These are phyloP conservation scores for Chimonanthus praecox DNA, from an alignment of 164 flowering plant genomes.

Conservation along the genomic window DNA sequence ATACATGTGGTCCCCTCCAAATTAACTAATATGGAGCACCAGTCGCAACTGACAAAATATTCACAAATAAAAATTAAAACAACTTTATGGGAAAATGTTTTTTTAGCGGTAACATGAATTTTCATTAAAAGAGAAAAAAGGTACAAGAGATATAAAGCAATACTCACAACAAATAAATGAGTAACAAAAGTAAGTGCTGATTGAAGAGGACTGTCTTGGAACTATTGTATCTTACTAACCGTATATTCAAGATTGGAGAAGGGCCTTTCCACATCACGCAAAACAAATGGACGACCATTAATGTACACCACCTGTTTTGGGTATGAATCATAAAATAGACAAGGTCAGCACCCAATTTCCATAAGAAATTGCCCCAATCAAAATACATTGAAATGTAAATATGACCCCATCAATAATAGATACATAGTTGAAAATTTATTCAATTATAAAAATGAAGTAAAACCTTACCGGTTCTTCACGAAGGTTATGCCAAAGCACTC, in stretches of 20 bases:
- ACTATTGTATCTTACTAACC: slow-evolving; percentile 32
- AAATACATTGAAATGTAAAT: too few relatives aligned
- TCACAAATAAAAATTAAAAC: too few relatives aligned
- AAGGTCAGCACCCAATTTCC: background rate
- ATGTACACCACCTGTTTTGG: slow-evolving; percentile 75
- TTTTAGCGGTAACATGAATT: too few relatives aligned
- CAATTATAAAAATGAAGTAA: background rate
- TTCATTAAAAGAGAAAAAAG: background rate
- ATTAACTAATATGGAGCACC: too few relatives aligned
- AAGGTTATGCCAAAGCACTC: slow-evolving; percentile 82
- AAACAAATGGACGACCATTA: slow-evolving; percentile 94
- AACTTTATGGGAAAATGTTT: too few relatives aligned
- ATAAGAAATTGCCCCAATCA: background rate
- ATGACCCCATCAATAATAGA: background rate
- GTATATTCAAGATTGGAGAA: slow-evolving; percentile 95
- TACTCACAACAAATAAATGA: background rate
- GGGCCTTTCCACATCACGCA: slow-evolving; percentile 94
- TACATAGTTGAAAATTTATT: background rate
- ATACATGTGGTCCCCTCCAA: background rate
- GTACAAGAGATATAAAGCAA: background rate
- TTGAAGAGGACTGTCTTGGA: background rate
- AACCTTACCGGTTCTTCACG: slow-evolving; percentile 85
- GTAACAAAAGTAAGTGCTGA: too few relatives aligned
- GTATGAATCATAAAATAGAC: background rate
- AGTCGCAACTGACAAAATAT: too few relatives aligned